These are phyloP conservation scores for Iberis pinnata DNA, from an alignment of 345 rosid species.

Conservation along the genomic window DNA sequence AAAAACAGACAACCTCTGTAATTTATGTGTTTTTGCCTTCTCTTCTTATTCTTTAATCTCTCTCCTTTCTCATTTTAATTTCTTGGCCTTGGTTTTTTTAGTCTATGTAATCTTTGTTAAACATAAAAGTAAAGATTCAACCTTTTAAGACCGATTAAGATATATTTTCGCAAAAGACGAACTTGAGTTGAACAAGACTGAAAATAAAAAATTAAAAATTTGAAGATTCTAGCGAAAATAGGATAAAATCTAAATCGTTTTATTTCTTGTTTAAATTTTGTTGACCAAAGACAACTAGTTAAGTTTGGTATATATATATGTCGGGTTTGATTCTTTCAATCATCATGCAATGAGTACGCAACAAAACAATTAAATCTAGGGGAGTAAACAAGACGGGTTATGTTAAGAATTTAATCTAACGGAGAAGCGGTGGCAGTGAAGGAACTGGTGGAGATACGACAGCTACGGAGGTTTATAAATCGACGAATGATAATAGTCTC, in stretches of 20 bases:
- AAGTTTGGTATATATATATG: neutral
- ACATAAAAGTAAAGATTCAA: slow-evolving; percentile 12
- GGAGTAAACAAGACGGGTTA: neutral
- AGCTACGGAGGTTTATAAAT: slow-evolving; percentile 7
- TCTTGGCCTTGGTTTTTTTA: no score
- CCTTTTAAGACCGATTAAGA: slow-evolving; percentile 15
- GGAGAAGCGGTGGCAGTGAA: slow-evolving; percentile 12
- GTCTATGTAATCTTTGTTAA: no score
- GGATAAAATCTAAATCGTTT: slow-evolving; percentile 1
- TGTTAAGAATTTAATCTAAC: slow-evolving; percentile 15
- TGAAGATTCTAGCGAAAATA: slow-evolving; percentile 15
- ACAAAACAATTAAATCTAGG: slow-evolving; percentile 17
- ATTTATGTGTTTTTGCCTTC: slow-evolving; percentile 18
- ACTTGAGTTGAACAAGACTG: slow-evolving; percentile 1
- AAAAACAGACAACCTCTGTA: no score
- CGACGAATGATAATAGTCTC: slow-evolving; percentile 32
- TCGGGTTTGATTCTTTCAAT: slow-evolving; percentile 14
- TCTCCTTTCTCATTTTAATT: neutral
- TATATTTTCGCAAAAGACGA: slow-evolving; percentile 9
- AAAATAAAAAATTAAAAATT: neutral
- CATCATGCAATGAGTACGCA: slow-evolving; percentile 31
- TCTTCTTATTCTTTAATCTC: neutral
- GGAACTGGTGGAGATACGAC: slow-evolving; percentile 14
- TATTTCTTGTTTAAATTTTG: neutral
- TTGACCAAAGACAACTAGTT: no score